Conservation (phyloP, 2,329 filamentous ascomycete genomes). For the Epichloe gansuensis region DNA sequence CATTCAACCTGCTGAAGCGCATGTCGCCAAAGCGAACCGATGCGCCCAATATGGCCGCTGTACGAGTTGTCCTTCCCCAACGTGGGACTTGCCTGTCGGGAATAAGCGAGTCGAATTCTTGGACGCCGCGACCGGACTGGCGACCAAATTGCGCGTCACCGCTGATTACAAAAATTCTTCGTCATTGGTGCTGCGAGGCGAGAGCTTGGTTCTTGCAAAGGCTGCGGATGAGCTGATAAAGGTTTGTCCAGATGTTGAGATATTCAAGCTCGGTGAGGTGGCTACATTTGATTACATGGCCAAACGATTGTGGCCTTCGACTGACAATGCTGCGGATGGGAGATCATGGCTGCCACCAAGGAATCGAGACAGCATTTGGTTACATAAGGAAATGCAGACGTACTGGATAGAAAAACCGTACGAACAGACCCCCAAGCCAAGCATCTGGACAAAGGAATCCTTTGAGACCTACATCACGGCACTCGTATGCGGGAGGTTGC, state of each 20-base stretch:
- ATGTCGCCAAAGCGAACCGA: constrained; percentile 23
- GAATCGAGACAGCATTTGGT: constrained; percentile 19
- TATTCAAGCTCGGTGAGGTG: constrained; percentile 26
- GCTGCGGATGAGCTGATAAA: constrained; percentile 23
- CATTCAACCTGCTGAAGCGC: constrained; percentile 25
- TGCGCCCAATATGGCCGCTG: constrained; percentile 22
- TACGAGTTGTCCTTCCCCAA: constrained; percentile 24
- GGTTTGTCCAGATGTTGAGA: constrained; percentile 18
- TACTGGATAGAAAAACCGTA: constrained; percentile 22
- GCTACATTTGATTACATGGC: constrained; percentile 21
- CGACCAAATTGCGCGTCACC: constrained; percentile 20
- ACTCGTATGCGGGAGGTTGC: constrained; percentile 27
- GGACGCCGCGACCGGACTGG: constrained; percentile 22
- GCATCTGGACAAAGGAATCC: constrained; percentile 27
- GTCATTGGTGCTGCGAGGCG: constrained; percentile 21
- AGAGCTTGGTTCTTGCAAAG: constrained; percentile 18
- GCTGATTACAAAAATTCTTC: constrained; percentile 20
- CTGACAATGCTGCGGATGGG: constrained; percentile 16
- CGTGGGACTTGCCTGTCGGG: constrained; percentile 22
- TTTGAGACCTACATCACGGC: constrained; percentile 31
- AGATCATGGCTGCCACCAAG: constrained; percentile 13
- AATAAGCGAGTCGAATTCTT: constrained; percentile 22
- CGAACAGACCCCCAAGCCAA: constrained; percentile 27
- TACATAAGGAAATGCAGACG: constrained; percentile 21
- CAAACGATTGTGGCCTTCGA: constrained; percentile 24